Base-by-base conservation (phyloP, 2,329 filamentous ascomycete genomes). In the Sclerotinia minor region DNA sequence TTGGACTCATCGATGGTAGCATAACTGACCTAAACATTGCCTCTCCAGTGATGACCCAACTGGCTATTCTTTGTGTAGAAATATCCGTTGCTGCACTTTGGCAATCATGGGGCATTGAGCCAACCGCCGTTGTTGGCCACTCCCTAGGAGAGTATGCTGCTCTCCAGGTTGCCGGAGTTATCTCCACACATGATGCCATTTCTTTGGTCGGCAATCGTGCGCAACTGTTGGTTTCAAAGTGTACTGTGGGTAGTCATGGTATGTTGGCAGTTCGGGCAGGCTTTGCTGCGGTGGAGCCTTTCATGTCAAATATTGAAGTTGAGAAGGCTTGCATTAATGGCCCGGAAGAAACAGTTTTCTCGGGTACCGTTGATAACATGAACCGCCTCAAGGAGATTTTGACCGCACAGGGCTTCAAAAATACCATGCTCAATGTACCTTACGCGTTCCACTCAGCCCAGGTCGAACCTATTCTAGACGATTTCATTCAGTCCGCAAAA, bases 91-190 rank as follows among this genome's bases (percentile, higher is more conserved):
- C 83, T 2, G 80, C 79, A 49, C 78, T 87, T 2, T 87, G 85
- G 85, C 74, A 69, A 21, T 83, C 83, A 2, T 85, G 83, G 82
- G 84, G 84, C 32, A 78, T 88, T 64, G 78, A 77, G 55, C 85
- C 85, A 8, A 81, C 83, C 24, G 84, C 80, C 3, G 84, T 87
- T 2, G 75, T 87, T 24, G 85, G 85, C n/a, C 85, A 87, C 77
- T 91, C 88, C 73, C 79, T 92, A 29, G 89, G 89, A 64, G 89
- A 92, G 76, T 92, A 92, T 73, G 88, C 89, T 47, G 89, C 89
- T 47, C 84, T 92, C 15, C 84, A 90, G 73, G 83, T 88, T 38
- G 88, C 89, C 24, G 89, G 88, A 61, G 89, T 92, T 24, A 80
- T 92, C 32, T 89, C 88, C 29, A 86, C 85, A 44, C 86, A 85